phyloP scores from a whole-genome alignment of 306 rosid genomes.

The Spatholobus suberectus region DNA sequence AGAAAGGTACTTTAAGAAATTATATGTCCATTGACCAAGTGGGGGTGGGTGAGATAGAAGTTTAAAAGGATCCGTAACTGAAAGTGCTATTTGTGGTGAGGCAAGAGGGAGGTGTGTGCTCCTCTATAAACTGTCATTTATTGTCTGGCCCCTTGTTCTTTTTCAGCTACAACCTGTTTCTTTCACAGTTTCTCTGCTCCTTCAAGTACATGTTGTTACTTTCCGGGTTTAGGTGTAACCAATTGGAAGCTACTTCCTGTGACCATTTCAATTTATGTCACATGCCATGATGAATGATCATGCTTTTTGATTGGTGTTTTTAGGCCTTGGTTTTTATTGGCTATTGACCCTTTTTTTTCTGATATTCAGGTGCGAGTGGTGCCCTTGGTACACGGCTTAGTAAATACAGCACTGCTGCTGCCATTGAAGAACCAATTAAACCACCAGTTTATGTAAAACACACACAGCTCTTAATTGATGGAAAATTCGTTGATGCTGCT shows the following conservation, averaged over 20 bases:
- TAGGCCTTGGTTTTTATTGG: not conserved
- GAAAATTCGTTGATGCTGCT: constrained; percentile 71
- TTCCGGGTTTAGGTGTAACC: not conserved
- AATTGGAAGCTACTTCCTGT: not conserved
- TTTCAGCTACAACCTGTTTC: not conserved
- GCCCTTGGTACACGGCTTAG: constrained; percentile 42
- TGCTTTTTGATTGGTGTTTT: not conserved
- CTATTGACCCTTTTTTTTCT: not conserved
- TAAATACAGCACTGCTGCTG: constrained; percentile 68
- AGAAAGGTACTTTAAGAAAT: not conserved
- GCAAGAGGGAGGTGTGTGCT: not conserved
- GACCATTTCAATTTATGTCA: not conserved
- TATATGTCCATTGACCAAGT: not conserved
- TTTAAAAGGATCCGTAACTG: not conserved
- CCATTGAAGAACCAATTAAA: constrained; percentile 59
- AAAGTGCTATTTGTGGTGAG: not conserved
- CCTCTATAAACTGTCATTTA: not conserved
- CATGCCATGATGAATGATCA: not conserved
- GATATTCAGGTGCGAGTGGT: constrained; percentile 48
- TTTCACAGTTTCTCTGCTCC: not conserved
- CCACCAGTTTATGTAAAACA: constrained; percentile 56
- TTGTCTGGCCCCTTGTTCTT: not conserved
- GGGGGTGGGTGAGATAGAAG: not conserved
- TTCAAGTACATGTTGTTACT: not conserved
- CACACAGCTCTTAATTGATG: constrained; percentile 70